Conservation (phyloP, 2,329 filamentous ascomycete genomes). For the Sporothrix pseudoabietina region DNA sequence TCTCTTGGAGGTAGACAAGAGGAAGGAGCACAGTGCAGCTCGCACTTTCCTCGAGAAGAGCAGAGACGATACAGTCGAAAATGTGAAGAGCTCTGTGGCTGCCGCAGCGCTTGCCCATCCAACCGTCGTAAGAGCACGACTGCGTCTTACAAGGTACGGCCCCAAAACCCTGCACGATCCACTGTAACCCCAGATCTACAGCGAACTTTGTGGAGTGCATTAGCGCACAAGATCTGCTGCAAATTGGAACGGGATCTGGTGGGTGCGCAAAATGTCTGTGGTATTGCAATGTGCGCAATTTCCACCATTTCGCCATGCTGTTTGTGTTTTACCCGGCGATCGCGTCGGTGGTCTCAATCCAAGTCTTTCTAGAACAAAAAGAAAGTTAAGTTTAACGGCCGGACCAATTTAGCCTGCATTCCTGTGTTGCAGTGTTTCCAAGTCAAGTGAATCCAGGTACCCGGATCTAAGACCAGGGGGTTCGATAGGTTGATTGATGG, state of each 20-base stretch:
- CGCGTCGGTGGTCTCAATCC: neutral
- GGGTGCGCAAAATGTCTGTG: neutral
- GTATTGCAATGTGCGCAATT: neutral
- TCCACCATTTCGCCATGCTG: neutral
- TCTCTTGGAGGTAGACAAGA: neutral
- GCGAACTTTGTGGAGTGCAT: neutral
- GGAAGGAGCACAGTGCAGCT: neutral
- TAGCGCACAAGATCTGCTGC: neutral
- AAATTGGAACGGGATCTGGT: neutral
- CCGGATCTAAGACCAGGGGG: neutral
- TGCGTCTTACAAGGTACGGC: neutral
- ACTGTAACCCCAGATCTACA: slow-evolving; percentile 9
- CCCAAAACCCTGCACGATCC: neutral
- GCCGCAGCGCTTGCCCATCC: neutral
- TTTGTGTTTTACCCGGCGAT: neutral
- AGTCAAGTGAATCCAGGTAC: neutral
- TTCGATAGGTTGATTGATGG: too few species aligned
- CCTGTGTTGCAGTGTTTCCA: neutral
- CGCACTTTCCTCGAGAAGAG: neutral
- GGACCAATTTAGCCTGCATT: slow-evolving; percentile 15
- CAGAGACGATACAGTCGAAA: neutral
- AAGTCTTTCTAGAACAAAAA: slow-evolving; percentile 1
- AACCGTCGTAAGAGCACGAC: neutral
- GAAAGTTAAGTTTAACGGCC: neutral
- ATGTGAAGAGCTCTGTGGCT: neutral